These are phyloP conservation scores for Juglanconis juglandina DNA, from an alignment of 2,329 filamentous ascomycete species.

Conservation along the genomic window DNA sequence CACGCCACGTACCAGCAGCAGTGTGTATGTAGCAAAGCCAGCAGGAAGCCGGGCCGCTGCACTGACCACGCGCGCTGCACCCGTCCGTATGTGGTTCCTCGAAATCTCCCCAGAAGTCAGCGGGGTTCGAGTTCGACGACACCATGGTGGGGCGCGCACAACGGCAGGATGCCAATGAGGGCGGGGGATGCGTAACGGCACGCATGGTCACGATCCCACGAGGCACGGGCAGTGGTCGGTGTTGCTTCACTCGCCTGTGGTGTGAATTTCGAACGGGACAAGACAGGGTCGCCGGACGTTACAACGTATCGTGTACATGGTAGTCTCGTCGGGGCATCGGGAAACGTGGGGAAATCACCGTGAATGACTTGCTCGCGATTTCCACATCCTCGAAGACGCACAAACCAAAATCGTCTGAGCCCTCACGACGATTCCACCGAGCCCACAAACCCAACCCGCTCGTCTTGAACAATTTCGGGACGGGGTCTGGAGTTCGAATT, in stretches of 20 bases:
- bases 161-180: not conserved
- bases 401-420: not conserved
- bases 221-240: not conserved
- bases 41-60: not conserved
- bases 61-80: not conserved
- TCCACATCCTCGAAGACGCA: not conserved
- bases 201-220: not conserved
- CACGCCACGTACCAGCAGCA: not conserved
- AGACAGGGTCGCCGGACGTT: not conserved
- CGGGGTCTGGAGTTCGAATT: not conserved
- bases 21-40: not conserved
- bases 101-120: not conserved
- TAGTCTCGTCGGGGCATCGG: not conserved
- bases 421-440: not conserved
- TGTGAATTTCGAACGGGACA: not conserved
- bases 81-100: not conserved
- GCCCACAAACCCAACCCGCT: not conserved
- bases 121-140: not conserved
- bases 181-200: not conserved
- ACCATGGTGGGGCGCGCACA: not conserved
- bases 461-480: not conserved
- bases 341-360: slow-evolving; percentile 7
- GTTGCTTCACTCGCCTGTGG: not conserved
- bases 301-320: not conserved
- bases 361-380: slow-evolving; percentile 2